These are phyloP conservation scores for Plasmodium chabaudi DNA, from an alignment of 169 alveolate genomes.

Conservation along the genomic window DNA sequence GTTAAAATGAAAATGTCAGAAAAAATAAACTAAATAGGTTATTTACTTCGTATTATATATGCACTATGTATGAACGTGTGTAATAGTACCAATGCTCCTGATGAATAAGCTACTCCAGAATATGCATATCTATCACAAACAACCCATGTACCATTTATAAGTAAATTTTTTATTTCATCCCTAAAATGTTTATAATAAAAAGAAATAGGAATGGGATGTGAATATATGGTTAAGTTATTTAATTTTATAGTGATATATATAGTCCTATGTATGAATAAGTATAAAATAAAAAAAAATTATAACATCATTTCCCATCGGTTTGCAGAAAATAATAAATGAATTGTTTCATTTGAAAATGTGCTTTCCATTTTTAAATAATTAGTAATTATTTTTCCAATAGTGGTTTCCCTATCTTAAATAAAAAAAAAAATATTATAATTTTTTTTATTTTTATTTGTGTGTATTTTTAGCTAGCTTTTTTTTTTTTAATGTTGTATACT, in stretches of 20 bases:
- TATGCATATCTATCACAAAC: constrained; percentile 95
- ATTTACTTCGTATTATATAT: neutral
- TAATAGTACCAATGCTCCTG: constrained; percentile 90
- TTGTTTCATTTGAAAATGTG: constrained; percentile 88
- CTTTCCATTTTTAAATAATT: constrained; percentile 86
- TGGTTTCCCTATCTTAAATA: constrained; percentile 86
- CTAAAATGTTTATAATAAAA: constrained; percentile 20
- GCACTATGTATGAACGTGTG: neutral
- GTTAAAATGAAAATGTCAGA: neutral
- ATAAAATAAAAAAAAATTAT: neutral
- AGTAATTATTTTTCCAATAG: constrained; percentile 89
- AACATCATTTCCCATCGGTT: constrained; percentile 95
- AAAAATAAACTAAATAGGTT: neutral
- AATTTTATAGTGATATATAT: neutral
- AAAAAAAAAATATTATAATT: neutral
- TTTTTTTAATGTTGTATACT: constrained; percentile 78
- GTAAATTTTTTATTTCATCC: constrained; percentile 82
- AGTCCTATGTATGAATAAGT: neutral
- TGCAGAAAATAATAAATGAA: constrained; percentile 95
- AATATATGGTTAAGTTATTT: neutral
- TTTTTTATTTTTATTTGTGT: neutral
- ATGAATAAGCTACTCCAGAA: constrained; percentile 96
- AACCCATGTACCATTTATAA: constrained; percentile 88
- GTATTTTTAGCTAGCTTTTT: neutral
- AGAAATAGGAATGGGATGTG: neutral